phyloP scores from a whole-genome alignment of 2,329 filamentous ascomycete species.

The Talaromyces pinophilus region DNA sequence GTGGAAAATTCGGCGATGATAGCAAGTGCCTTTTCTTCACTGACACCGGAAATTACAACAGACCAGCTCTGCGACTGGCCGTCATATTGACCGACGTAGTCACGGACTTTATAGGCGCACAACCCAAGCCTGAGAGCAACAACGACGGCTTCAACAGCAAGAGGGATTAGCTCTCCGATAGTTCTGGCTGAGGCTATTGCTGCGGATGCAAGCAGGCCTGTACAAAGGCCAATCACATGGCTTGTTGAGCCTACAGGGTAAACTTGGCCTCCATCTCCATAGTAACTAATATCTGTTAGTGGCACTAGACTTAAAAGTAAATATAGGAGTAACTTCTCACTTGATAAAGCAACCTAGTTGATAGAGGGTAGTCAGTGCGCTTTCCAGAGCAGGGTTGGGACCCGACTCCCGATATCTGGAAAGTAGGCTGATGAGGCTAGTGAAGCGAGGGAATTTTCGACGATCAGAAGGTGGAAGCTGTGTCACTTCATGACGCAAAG shows the following conservation, averaged over 20 bases:
- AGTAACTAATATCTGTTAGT: conserved; percentile 38
- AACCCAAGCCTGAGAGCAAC: conserved; percentile 49
- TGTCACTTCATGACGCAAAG: conserved; percentile 44
- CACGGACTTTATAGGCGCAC: conserved; percentile 41
- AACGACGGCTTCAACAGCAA: conserved; percentile 45
- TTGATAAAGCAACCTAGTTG: conserved; percentile 48
- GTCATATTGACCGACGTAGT: conserved; percentile 37
- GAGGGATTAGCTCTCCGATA: conserved; percentile 45
- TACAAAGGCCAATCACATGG: conserved; percentile 46
- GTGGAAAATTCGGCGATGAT: conserved; percentile 30
- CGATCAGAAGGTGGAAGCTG: conserved; percentile 38
- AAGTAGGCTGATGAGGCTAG: conserved; percentile 42
- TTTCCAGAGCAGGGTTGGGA: conserved; percentile 45
- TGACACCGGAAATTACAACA: conserved; percentile 43
- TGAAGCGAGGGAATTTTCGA: conserved; percentile 42
- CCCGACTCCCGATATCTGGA: conserved; percentile 36
- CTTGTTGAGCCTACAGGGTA: conserved; percentile 43
- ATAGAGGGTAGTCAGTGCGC: conserved; percentile 46
- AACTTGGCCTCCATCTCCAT: conserved; percentile 44
- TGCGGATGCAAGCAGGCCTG: conserved; percentile 45
- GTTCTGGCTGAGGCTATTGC: conserved; percentile 44
- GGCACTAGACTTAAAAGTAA: background rate
- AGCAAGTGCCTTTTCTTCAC: conserved; percentile 33
- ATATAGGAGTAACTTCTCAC: conserved; percentile 33
- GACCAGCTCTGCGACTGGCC: conserved; percentile 43